phyloP scores from a whole-genome alignment of 225 moss, liverwort and hornwort genomes.

The Asterella californica region DNA sequence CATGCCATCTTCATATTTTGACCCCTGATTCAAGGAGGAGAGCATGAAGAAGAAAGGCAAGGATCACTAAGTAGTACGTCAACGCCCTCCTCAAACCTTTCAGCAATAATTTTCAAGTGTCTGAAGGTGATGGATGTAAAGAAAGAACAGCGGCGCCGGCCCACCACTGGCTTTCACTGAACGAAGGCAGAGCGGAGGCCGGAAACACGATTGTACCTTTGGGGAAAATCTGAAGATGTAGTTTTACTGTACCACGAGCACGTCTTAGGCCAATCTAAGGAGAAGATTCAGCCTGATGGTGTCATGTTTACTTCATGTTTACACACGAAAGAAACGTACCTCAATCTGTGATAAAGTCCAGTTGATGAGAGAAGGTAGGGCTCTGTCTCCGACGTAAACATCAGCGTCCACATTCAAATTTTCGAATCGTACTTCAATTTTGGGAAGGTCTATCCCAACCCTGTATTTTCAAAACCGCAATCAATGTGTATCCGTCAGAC shows the following conservation, averaged over 20 bases:
- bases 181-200: no score
- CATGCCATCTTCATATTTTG: no score
- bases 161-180: no score
- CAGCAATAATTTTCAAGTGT: no score
- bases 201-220: no score
- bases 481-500: not conserved
- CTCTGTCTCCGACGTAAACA: constrained; percentile 43
- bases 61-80: no score
- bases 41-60: no score
- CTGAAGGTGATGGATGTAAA: no score
- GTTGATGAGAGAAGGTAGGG: constrained; percentile 45
- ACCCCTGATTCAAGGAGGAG: no score
- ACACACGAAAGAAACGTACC: constrained; percentile 11
- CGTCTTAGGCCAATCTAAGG: not conserved
- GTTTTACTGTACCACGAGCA: not conserved
- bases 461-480: constrained; percentile 14
- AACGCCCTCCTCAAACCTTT: no score
- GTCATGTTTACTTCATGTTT: not conserved
- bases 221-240: no score
- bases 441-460: constrained; percentile 50
- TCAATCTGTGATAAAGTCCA: constrained; percentile 38
- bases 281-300: not conserved
- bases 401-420: constrained; percentile 39
- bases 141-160: no score
- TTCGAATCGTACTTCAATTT: constrained; percentile 51